These are phyloP conservation scores for Alloteropsis semialata DNA, from an alignment of 176 grass and related monocot genomes.

Conservation along the genomic window DNA sequence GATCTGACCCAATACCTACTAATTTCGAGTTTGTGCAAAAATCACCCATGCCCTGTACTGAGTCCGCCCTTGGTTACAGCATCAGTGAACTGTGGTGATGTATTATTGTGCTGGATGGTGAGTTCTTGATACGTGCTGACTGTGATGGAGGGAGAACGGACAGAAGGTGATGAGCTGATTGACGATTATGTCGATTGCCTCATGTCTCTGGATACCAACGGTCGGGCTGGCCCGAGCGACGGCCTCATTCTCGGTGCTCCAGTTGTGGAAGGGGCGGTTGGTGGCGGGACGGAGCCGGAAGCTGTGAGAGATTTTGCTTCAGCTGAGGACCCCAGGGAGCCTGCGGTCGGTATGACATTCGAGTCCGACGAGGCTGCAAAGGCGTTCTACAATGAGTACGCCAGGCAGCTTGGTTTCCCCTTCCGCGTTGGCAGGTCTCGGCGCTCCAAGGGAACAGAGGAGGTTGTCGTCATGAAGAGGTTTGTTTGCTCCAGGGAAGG, in stretches of 20 bases:
- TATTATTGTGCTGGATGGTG: constrained; percentile 1
- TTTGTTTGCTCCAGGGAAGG: constrained; percentile 97
- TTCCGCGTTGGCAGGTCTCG: constrained; percentile 84
- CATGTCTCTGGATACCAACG: constrained; percentile 80
- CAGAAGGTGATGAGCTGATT: constrained; percentile 61
- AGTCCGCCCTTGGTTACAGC: neutral
- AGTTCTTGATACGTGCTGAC: constrained; percentile 26
- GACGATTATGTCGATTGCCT: constrained; percentile 83
- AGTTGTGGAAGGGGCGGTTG: constrained; percentile 22
- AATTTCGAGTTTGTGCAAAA: neutral
- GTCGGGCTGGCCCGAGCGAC: constrained; percentile 36
- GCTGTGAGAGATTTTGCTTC: constrained; percentile 36
- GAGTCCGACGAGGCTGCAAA: constrained; percentile 80
- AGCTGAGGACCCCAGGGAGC: constrained; percentile 45
- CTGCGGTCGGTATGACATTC: constrained; percentile 63
- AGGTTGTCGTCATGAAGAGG: constrained; percentile 91
- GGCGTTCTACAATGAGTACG: constrained; percentile 84
- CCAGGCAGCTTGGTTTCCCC: constrained; percentile 63
- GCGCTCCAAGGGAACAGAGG: constrained; percentile 73
- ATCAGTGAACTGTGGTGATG: neutral
- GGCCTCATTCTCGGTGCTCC: constrained; percentile 38
- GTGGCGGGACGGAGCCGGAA: neutral
- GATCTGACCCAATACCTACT: neutral
- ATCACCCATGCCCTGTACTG: no score
- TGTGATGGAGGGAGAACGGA: constrained; percentile 53